phyloP scores from a whole-genome alignment of 768 basidiomycete genomes.

The Gymnopilus junonius region DNA sequence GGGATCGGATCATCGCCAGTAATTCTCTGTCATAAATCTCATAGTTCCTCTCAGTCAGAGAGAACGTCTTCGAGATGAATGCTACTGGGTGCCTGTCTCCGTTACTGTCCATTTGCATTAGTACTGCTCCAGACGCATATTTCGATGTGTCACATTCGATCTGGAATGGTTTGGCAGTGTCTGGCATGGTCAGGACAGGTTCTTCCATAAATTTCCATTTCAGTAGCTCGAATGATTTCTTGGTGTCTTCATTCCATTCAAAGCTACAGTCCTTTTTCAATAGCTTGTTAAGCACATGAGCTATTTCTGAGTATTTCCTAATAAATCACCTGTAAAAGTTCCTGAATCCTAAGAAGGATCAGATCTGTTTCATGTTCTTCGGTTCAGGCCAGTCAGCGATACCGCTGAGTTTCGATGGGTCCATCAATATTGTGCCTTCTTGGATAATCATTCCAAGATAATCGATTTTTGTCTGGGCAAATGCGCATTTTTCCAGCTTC shows the following conservation, averaged over 20 bases:
- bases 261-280: not conserved
- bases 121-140: not conserved
- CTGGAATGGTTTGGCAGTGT: not conserved
- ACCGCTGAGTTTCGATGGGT: conserved; percentile 32
- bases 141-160: not conserved
- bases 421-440: conserved; percentile 25
- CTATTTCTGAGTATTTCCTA: not conserved
- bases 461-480: conserved; percentile 26
- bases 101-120: not conserved
- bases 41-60: conserved; percentile 45
- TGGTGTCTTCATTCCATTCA: not conserved
- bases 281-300: not conserved
- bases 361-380: not conserved
- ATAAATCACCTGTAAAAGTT: not conserved
- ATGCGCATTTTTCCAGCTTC: conserved; percentile 41
- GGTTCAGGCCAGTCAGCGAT: conserved; percentile 35
- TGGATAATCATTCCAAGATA: conserved; percentile 32
- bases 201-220: not conserved
- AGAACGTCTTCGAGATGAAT: not conserved
- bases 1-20: conserved; percentile 45
- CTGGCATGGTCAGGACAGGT: not conserved
- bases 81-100: not conserved
- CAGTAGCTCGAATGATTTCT: not conserved
- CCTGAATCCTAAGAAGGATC: not conserved
- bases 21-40: conserved; percentile 51